Evolutionary conservation across 441 rosid genomes (phyloP).

Genomic region (Melastoma candidum): DNA sequence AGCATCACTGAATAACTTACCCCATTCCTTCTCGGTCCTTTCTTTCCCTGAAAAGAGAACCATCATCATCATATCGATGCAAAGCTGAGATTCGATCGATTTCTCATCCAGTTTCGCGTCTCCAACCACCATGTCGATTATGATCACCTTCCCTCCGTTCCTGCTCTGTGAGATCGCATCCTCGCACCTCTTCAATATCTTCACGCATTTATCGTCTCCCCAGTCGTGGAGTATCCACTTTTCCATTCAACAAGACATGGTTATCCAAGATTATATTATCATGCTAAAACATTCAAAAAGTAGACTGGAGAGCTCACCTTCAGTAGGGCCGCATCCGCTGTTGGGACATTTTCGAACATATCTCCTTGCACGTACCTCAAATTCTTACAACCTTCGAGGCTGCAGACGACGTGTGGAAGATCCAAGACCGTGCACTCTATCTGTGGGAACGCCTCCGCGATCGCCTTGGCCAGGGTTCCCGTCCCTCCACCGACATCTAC

Average conservation of each 20-base stretch:
- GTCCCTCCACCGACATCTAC: constrained; percentile 5
- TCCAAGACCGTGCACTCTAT: background rate
- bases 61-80: constrained; percentile 5
- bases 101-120: background rate
- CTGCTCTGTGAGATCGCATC: background rate
- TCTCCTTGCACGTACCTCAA: background rate
- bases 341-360: background rate
- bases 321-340: background rate
- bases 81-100: constrained; percentile 5
- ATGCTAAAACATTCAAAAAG: background rate
- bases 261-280: background rate
- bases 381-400: background rate
- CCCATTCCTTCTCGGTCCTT: background rate
- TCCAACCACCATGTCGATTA: background rate
- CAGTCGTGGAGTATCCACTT: constrained; percentile 4
- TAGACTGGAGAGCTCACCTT: constrained; percentile 1
- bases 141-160: background rate
- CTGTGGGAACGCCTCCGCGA: background rate
- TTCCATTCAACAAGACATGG: background rate
- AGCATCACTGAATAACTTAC: background rate
- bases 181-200: background rate
- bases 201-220: background rate
- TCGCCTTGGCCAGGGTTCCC: background rate
- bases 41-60: background rate
- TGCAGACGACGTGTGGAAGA: background rate